Evolutionary conservation across 192 early-diverging fungal species (phyloP).

Genomic region (Dissophora ornata): DNA sequence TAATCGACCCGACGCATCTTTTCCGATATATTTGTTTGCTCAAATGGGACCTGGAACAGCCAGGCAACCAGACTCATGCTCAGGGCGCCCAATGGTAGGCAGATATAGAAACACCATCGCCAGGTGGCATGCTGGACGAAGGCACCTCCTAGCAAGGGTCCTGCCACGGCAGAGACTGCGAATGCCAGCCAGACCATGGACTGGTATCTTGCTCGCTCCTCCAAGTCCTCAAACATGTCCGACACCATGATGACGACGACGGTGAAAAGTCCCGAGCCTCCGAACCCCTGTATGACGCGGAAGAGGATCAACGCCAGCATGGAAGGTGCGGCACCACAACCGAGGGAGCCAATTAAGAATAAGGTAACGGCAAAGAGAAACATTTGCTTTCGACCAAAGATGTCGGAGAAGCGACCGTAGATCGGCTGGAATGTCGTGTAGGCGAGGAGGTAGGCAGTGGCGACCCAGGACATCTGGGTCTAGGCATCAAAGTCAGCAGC

Average conservation of each 20-base stretch:
- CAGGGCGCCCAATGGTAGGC: too few species aligned
- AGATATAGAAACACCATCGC: constrained; percentile 58
- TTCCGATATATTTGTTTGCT: constrained; percentile 56
- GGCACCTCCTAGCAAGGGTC: constrained; percentile 83
- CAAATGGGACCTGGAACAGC: constrained; percentile 67
- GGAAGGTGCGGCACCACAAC: constrained; percentile 77
- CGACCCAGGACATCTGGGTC: not conserved
- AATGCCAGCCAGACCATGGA: too few species aligned
- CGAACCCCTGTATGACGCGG: constrained; percentile 80
- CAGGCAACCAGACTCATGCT: constrained; percentile 59
- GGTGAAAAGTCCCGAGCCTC: constrained; percentile 78
- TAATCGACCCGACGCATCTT: constrained; percentile 80
- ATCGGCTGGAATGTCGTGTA: constrained; percentile 22
- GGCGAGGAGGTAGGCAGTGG: constrained; percentile 8
- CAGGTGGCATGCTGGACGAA: constrained; percentile 74
- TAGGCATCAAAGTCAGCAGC: too few species aligned
- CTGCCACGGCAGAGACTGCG: constrained; percentile 26
- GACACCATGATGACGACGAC: constrained; percentile 22
- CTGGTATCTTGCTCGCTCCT: too few species aligned
- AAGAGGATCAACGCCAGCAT: constrained; percentile 73
- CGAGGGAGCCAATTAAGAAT: constrained; percentile 79
- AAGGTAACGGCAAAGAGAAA: constrained; percentile 76
- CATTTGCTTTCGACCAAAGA: constrained; percentile 81
- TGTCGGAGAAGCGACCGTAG: constrained; percentile 80
- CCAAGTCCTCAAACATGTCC: too few species aligned